Conservation (phyloP, 176 grass and related monocot species). For the Paspalum vaginatum region DNA sequence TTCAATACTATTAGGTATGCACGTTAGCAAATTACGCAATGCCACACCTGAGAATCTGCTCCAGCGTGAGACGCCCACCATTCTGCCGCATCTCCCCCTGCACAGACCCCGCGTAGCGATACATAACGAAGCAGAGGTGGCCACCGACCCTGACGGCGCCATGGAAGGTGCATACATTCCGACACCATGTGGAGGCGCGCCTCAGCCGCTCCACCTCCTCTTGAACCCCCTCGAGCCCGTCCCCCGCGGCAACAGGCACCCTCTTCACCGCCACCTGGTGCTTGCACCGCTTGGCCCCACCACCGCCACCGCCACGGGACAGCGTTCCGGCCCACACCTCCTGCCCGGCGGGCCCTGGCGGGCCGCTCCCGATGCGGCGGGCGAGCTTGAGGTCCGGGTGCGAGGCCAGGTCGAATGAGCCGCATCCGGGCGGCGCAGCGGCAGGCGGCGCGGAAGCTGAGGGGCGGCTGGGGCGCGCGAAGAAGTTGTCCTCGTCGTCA, state of each 20-base stretch:
- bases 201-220: constrained; percentile 77
- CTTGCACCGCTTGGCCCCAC: constrained; percentile 62
- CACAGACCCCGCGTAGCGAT: constrained; percentile 72
- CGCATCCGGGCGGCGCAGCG: constrained; percentile 33
- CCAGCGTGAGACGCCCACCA: constrained; percentile 89
- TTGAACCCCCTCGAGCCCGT: constrained; percentile 63
- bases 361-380: constrained; percentile 64
- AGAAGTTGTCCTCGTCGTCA: constrained; percentile 67
- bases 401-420: constrained; percentile 69
- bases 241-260: constrained; percentile 58
- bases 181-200: constrained; percentile 79
- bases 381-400: constrained; percentile 83
- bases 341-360: constrained; percentile 58
- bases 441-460: constrained; percentile 18
- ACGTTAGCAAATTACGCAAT: constrained; percentile 37
- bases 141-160: constrained; percentile 62
- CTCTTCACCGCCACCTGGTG: constrained; percentile 93
- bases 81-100: constrained; percentile 94
- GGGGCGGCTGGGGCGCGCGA: constrained; percentile 32
- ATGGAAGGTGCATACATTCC: constrained; percentile 81
- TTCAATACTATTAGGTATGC: neutral
- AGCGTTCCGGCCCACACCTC: constrained; percentile 85
- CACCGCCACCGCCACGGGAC: constrained; percentile 47
- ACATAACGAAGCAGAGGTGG: constrained; percentile 91
- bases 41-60: constrained; percentile 95